Percentiles rank a stretch among this genome's conserved stretches.
These are phyloP conservation scores for Clathrospora elynae DNA, from an alignment of 2,329 filamentous ascomycete genomes.

Conservation along the genomic window DNA sequence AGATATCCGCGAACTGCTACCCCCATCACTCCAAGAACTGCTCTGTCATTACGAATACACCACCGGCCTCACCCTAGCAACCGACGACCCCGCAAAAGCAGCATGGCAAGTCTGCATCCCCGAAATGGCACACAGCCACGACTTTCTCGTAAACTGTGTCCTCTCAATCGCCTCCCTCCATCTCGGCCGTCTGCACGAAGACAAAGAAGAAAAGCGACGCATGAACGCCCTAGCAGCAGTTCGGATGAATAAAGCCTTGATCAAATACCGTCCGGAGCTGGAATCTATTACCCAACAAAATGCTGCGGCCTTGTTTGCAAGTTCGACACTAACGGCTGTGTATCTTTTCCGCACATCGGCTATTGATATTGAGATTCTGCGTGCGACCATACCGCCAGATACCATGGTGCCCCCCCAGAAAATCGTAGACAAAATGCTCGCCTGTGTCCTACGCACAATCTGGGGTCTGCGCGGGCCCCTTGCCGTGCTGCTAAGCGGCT, in stretches of 20 bases:
- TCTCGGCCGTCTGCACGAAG: constrained; percentile 48
- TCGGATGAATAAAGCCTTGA: constrained; percentile 43
- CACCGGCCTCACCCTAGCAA: constrained; percentile 38
- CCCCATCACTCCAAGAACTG: constrained; percentile 32
- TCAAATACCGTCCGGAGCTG: constrained; percentile 34
- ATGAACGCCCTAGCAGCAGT: constrained; percentile 40
- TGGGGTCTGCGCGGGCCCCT: constrained; percentile 41
- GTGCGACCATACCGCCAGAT: constrained; percentile 28
- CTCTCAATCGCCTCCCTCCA: constrained; percentile 55
- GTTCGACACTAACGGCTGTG: constrained; percentile 40
- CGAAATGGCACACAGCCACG: constrained; percentile 49
- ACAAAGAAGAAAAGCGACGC: constrained; percentile 21
- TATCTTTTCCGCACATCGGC: constrained; percentile 43
- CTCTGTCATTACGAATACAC: constrained; percentile 45
- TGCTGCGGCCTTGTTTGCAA: constrained; percentile 50
- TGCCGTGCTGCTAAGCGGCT: constrained; percentile 39
- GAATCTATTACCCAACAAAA: constrained; percentile 49
- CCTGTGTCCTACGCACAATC: constrained; percentile 31
- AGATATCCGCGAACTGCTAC: constrained; percentile 30
- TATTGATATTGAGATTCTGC: constrained; percentile 38
- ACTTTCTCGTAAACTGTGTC: constrained; percentile 54
- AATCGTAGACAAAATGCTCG: constrained; percentile 36
- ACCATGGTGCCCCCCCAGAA: constrained; percentile 25
- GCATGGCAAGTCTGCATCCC: constrained; percentile 43
- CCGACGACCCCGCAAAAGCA: constrained; percentile 38